Conservation (phyloP, 2,329 filamentous ascomycete genomes). For the Coniochaeta sp. region DNA sequence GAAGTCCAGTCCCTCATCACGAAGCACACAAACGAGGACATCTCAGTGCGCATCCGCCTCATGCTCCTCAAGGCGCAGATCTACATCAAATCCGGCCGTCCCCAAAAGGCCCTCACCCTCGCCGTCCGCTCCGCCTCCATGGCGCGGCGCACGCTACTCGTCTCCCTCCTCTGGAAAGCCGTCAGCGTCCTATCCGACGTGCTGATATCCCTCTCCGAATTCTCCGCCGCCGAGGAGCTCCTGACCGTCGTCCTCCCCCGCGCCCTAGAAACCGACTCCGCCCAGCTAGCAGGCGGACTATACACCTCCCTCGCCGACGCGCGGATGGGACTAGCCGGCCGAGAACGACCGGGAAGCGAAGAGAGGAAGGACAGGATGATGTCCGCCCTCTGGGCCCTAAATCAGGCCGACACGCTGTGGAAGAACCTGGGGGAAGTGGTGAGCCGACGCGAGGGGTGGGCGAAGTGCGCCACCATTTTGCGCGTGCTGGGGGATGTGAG, state of each 20-base stretch:
- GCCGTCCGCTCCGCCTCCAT: conserved; percentile 69
- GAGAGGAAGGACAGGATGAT: conserved; percentile 47
- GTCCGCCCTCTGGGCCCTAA: conserved; percentile 52
- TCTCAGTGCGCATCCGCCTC: conserved; percentile 63
- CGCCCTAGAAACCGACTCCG: conserved; percentile 63
- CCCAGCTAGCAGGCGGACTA: conserved; percentile 54
- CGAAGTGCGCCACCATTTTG: conserved; percentile 75
- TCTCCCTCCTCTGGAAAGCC: conserved; percentile 67
- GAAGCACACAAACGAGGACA: conserved; percentile 37
- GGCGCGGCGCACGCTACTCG: conserved; percentile 61
- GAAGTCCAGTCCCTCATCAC: conserved; percentile 39
- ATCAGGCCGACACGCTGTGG: conserved; percentile 58
- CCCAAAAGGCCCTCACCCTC: conserved; percentile 70
- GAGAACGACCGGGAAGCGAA: conserved; percentile 23
- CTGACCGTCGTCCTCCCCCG: conserved; percentile 67
- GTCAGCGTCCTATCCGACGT: conserved; percentile 61
- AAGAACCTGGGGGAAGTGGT: conserved; percentile 58
- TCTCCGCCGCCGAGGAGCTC: conserved; percentile 56
- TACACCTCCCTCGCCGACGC: conserved; percentile 70
- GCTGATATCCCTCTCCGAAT: conserved; percentile 64
- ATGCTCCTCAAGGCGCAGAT: conserved; percentile 68
- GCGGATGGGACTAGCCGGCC: conserved; percentile 68
- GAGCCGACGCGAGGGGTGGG: conserved; percentile 72
- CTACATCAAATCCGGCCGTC: conserved; percentile 59
- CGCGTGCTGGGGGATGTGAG: conserved; percentile 58